phyloP scores from a whole-genome alignment of 83 land plant genomes.

The Thuja plicata region DNA sequence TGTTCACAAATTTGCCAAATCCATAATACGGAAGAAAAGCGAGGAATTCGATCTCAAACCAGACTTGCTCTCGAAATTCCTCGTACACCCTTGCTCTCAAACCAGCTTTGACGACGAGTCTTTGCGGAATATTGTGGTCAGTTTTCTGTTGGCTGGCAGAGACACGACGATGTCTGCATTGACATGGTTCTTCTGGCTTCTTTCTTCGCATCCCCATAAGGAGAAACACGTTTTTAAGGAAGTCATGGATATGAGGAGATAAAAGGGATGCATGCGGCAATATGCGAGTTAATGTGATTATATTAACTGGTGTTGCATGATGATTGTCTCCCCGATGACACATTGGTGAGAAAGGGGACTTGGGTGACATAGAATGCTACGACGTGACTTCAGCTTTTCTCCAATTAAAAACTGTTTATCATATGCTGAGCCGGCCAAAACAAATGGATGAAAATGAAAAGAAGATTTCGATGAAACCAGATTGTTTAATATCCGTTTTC shows the following conservation, averaged over 20 bases:
- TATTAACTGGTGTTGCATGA: conserved; percentile 35
- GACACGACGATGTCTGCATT: conserved; percentile 31
- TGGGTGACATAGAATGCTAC: conserved; percentile 33
- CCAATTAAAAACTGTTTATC: too few species aligned
- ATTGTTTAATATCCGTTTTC: too few species aligned
- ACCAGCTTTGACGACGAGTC: conserved; percentile 14
- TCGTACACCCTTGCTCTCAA: too few species aligned
- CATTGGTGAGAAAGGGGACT: conserved; percentile 33
- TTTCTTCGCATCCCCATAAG: conserved; percentile 16
- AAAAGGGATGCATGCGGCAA: conserved; percentile 39
- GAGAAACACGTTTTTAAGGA: conserved; percentile 8
- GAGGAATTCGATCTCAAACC: too few species aligned
- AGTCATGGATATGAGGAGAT: conserved; percentile 18
- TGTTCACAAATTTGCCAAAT: too few species aligned
- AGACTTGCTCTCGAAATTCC: too few species aligned
- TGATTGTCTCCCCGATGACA: conserved; percentile 53
- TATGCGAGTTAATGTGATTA: conserved; percentile 43
- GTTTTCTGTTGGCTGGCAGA: conserved; percentile 36
- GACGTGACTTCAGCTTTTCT: too few species aligned
- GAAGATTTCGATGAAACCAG: too few species aligned
- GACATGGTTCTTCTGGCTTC: conserved; percentile 35
- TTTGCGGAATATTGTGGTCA: conserved; percentile 35
- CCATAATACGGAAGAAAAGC: too few species aligned
- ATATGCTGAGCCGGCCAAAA: too few species aligned
- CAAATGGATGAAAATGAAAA: too few species aligned